Percentiles rank a stretch among this genome's conserved stretches.
phyloP scores from a whole-genome alignment of 2,329 filamentous ascomycete genomes.

The Colletotrichum tropicale region DNA sequence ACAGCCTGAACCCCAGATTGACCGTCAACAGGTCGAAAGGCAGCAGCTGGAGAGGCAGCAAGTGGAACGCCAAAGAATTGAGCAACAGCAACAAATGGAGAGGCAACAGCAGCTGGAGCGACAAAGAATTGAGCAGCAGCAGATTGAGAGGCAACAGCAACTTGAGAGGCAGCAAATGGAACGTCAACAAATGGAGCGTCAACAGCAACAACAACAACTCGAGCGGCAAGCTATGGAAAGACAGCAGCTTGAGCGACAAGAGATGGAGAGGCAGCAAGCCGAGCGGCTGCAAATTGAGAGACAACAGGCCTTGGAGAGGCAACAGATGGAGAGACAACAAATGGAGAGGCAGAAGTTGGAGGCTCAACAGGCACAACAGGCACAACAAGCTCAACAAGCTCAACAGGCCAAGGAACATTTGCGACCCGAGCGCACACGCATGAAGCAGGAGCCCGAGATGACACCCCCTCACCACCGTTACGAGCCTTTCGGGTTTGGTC shows the following conservation, averaged over 20 bases:
- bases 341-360: conserved; percentile 25
- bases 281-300: conserved; percentile 27
- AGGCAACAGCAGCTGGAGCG: conserved; percentile 30
- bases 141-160: conserved; percentile 21
- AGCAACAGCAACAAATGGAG: conserved; percentile 27
- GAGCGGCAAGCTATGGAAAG: conserved; percentile 22
- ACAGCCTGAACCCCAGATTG: conserved; percentile 31
- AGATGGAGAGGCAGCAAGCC: conserved; percentile 24
- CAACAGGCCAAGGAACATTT: conserved; percentile 30
- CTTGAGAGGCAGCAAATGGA: conserved; percentile 18
- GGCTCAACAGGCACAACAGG: conserved; percentile 26
- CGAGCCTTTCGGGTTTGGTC: conserved; percentile 47
- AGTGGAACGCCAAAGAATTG: conserved; percentile 25
- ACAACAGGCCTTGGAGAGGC: not conserved
- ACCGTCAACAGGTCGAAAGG: conserved; percentile 29
- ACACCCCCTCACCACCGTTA: conserved; percentile 42
- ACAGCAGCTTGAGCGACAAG: conserved; percentile 16
- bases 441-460: conserved; percentile 58
- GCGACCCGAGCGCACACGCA: conserved; percentile 26
- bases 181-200: not conserved
- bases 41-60: conserved; percentile 16
- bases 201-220: conserved; percentile 8
- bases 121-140: conserved; percentile 26
- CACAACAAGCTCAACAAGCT: conserved; percentile 24
- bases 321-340: conserved; percentile 11